phyloP scores from a whole-genome alignment of 805 yeast genomes.

The Candida fluviatilis region DNA sequence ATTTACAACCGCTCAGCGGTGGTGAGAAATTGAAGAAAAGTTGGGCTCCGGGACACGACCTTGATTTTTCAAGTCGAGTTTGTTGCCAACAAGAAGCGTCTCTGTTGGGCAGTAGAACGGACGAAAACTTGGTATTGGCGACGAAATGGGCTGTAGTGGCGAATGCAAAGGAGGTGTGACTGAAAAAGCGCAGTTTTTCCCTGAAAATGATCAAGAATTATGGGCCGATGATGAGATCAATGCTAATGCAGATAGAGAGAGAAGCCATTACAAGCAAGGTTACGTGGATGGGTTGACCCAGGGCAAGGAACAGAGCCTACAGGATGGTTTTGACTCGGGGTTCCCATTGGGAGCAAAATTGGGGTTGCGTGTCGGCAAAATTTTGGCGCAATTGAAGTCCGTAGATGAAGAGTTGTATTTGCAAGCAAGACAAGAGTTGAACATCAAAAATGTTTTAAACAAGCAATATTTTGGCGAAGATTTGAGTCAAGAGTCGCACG shows the following conservation, averaged over 20 bases:
- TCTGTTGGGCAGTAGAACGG: not conserved
- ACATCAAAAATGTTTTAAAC: slow-evolving; percentile 54
- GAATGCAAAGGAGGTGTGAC: not conserved
- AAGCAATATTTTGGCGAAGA: slow-evolving; percentile 50
- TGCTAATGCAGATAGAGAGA: slow-evolving; percentile 34
- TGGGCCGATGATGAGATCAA: slow-evolving; percentile 24
- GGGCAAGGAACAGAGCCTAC: slow-evolving; percentile 67
- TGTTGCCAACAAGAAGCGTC: too few species aligned
- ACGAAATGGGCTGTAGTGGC: not conserved
- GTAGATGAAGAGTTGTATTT: slow-evolving; percentile 18
- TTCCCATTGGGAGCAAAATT: slow-evolving; percentile 70
- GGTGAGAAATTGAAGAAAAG: too few species aligned
- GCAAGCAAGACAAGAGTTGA: slow-evolving; percentile 49
- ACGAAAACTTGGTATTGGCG: not conserved
- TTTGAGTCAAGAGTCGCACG: slow-evolving; percentile 28
- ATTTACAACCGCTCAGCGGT: too few species aligned
- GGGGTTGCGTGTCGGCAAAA: slow-evolving; percentile 62
- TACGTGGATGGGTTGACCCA: slow-evolving; percentile 74
- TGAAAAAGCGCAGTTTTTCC: not conserved
- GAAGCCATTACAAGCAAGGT: slow-evolving; percentile 75
- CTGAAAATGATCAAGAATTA: slow-evolving; percentile 16
- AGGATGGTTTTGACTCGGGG: slow-evolving; percentile 77
- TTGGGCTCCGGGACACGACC: not conserved
- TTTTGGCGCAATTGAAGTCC: slow-evolving; percentile 48
- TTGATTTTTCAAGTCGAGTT: not conserved